phyloP scores from a whole-genome alignment of 208 protist genomes.

The Leishmania major region DNA sequence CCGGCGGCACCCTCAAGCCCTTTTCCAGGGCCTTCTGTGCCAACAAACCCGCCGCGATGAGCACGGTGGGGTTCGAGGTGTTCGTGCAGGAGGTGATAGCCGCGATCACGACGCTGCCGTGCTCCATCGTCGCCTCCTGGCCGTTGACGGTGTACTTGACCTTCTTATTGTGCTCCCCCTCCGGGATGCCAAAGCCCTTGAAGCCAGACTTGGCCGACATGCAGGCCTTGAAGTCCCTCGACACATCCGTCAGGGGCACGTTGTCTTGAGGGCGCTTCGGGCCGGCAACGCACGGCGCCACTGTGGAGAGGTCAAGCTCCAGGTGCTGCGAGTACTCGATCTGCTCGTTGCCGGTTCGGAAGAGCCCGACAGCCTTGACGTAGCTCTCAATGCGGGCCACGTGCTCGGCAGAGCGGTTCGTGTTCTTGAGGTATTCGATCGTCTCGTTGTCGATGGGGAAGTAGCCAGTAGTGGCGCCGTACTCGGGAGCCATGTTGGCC shows the following conservation, averaged over 20 bases:
- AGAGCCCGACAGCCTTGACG: constrained; percentile 86
- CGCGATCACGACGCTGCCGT: constrained; percentile 96
- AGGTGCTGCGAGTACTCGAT: constrained; percentile 89
- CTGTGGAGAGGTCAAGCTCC: constrained; percentile 92
- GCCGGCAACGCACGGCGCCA: constrained; percentile 90
- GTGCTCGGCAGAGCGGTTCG: constrained; percentile 77
- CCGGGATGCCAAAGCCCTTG: constrained; percentile 95
- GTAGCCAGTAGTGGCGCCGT: constrained; percentile 96
- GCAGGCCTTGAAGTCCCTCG: constrained; percentile 93
- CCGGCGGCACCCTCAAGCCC: constrained; percentile 87
- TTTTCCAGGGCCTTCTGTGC: constrained; percentile 93
- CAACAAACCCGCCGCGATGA: constrained; percentile 94
- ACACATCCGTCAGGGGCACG: constrained; percentile 90
- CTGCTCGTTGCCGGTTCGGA: constrained; percentile 79
- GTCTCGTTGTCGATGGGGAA: constrained; percentile 96
- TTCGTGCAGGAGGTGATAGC: constrained; percentile 97
- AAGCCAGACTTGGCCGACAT: constrained; percentile 92
- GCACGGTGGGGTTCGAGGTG: constrained; percentile 96
- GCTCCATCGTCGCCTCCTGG: constrained; percentile 78
- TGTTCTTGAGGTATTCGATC: constrained; percentile 92
- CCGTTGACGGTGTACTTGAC: constrained; percentile 86
- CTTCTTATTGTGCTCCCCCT: constrained; percentile 69
- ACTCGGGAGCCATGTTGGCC: constrained; percentile 98
- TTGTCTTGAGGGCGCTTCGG: constrained; percentile 97
- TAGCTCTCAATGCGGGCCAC: constrained; percentile 93